Evolutionary conservation across 192 early-diverging fungal species (phyloP).

Genomic region (Coemansia sp.): DNA sequence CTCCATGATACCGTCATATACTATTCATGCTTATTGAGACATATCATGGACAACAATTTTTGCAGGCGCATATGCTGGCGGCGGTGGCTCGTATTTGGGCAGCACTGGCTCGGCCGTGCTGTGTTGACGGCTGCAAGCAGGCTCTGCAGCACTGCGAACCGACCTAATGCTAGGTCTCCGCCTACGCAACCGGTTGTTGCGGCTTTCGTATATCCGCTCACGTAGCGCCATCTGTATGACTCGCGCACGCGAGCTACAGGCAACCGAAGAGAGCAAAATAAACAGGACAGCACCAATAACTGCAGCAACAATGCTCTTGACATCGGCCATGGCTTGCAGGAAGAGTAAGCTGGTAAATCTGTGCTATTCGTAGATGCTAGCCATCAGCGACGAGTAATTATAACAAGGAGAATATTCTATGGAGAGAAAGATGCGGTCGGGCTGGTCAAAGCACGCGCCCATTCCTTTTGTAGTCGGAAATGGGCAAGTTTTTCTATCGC

Average conservation of each 20-base stretch:
- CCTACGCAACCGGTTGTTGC: neutral
- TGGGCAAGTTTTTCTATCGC: neutral
- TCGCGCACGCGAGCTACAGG: constrained; percentile 11
- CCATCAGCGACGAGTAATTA: neutral
- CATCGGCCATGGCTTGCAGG: constrained; percentile 13
- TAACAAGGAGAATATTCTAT: neutral
- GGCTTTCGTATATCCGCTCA: neutral
- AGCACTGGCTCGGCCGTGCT: constrained; percentile 10
- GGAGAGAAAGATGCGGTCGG: neutral
- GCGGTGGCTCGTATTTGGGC: constrained; percentile 40
- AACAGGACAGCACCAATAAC: neutral
- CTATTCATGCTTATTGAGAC: neutral
- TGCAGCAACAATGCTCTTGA: neutral
- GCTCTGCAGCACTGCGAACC: neutral
- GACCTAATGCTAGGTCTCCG: neutral
- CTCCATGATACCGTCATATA: neutral
- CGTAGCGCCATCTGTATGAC: constrained; percentile 2
- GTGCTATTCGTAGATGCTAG: neutral
- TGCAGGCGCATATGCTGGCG: constrained; percentile 29
- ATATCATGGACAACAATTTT: constrained; percentile 4
- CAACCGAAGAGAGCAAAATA: neutral
- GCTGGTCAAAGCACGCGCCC: neutral
- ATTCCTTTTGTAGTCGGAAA: neutral
- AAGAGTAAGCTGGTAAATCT: neutral
- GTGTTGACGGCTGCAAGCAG: neutral